Base-by-base conservation (phyloP, 306 rosid species). In the Quillaja saponaria region DNA sequence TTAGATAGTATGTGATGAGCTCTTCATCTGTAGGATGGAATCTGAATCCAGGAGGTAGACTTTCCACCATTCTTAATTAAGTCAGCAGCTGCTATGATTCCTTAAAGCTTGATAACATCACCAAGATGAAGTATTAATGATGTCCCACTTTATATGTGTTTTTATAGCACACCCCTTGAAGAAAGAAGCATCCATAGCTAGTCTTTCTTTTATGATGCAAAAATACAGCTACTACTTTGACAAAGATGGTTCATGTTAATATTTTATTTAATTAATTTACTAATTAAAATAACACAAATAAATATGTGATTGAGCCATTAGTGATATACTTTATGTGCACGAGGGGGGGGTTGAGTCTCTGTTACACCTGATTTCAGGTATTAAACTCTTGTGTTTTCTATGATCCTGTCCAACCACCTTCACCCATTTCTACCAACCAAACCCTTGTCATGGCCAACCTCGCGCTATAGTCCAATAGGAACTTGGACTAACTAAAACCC, bases 21-120 rank as follows among this genome's bases (percentile, higher is more conserved):
- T 91, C 97, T 85, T 91, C 97, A 45, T 91, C 97, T 2, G 97
- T 88, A 2, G 96, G 97, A 38, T 91, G 99, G 58, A 92, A 92
- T 67, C 99, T 82, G 76, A 92, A 92, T 0, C 99, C 99, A 2
- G 95, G 95, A 58, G 96, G 96, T 14, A 89, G 86, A 77, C 66
- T 88, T 59, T 88, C 96, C 44, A 71, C 92, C 92, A 91, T 76
- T 28, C 13, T 21, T 53, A 42, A 34, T 38, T 18, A 13, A 9
- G 11, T 4, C 31, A 1, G 31, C 31, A 25, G 31, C 31, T 25
- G 31, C 13, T 7, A 44, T 18, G 10, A 31, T 31, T 28, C 54
- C 33, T 68, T 59, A 37, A 41, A n/a, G 18, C n/a, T 41, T 13
- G 31, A 64, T 60, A 71, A 17, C 68, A 58, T 56, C 61, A 76